Evolutionary conservation across 31 red algal genomes (phyloP), one percentile per base, ranked within the genome.

Genomic region (Endocladia muricata): DNA sequence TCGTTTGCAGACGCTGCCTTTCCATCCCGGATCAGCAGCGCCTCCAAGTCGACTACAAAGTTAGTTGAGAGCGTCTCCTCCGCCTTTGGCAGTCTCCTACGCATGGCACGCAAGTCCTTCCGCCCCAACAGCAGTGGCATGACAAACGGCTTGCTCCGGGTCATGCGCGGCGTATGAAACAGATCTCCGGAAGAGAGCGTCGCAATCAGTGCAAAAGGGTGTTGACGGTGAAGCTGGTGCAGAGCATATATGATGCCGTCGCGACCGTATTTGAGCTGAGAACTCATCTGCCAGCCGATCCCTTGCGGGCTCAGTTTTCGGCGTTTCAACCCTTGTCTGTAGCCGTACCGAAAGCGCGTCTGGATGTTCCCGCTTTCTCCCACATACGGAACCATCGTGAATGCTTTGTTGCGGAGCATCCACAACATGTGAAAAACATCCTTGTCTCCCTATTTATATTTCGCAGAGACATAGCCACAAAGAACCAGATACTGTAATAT

Each of bases 381-480:
- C 23, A 82, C 60, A 37, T 36, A 82, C 37, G 78, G 78, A 38
- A 82, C 78, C 2, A 82, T 33, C 31, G 78, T 82, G 33, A 61
- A 70, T 34, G 70, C 72, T 33, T 56, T 82, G 15, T 33, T 43
- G 23, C 72, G 78, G 2, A 82, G 21, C 66, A 82, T 82, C 78
- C 78, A 82, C 21, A 82, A 63, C 35, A 82, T 59, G 65, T 82
- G 78, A 59, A 82, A 82, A 13, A 82, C 29, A 43, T 82, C 78
- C 61, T 82, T 82, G 66, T 82, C 78, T 2, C 78, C 78, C 76
- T 79, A 25, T 47, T 6, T 4, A 3, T 23, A 19, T n/a, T n/a
- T n/a, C n/a, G n/a, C n/a, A n/a, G n/a, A n/a, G n/a, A n/a, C n/a
- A n/a, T n/a, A n/a, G n/a, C n/a, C n/a, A n/a, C n/a, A n/a, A n/a